Conservation (phyloP, 306 rosid species). For the Quercus bicolor region DNA sequence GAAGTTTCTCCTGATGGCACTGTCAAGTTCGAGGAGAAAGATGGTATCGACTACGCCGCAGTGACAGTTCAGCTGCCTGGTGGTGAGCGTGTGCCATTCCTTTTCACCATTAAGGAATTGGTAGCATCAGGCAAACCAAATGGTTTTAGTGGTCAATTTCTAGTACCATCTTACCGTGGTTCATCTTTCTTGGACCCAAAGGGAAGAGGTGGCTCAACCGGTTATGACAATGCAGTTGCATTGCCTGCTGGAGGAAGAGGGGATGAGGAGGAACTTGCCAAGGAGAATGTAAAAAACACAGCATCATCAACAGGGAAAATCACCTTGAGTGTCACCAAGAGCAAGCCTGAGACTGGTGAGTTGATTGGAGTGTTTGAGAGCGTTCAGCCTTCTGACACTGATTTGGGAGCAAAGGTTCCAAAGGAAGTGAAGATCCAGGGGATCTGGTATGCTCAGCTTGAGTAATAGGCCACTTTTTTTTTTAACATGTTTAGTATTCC, state of each 20-base stretch:
- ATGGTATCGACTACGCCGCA: conserved; percentile 88
- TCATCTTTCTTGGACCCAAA: conserved; percentile 96
- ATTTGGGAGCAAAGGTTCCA: conserved; percentile 91
- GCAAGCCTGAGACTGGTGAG: conserved; percentile 88
- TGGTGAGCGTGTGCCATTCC: conserved; percentile 96
- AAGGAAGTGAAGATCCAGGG: conserved; percentile 96
- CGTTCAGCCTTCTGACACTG: conserved; percentile 91
- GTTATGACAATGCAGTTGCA: conserved; percentile 86
- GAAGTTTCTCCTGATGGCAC: conserved; percentile 68
- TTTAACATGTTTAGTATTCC: conserved; percentile 6
- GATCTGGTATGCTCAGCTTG: conserved; percentile 98
- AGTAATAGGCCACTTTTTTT: conserved; percentile 32
- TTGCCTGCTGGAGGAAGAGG: conserved; percentile 96
- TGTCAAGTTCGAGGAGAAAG: conserved; percentile 82
- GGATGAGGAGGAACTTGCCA: conserved; percentile 82
- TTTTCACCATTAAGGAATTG: conserved; percentile 84
- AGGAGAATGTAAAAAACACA: conserved; percentile 73
- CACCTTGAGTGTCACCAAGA: conserved; percentile 76
- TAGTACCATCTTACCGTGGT: conserved; percentile 94
- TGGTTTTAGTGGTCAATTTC: conserved; percentile 53
- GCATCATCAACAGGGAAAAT: conserved; percentile 79
- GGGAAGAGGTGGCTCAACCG: conserved; percentile 93
- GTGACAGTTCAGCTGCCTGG: conserved; percentile 87
- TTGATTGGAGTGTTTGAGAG: conserved; percentile 93
- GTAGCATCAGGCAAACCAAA: conserved; percentile 95